Evolutionary conservation across 352 stramenopile species (phyloP), one percentile per base, ranked within the genome.

Genomic region (Thalassiosira pacifica): DNA sequence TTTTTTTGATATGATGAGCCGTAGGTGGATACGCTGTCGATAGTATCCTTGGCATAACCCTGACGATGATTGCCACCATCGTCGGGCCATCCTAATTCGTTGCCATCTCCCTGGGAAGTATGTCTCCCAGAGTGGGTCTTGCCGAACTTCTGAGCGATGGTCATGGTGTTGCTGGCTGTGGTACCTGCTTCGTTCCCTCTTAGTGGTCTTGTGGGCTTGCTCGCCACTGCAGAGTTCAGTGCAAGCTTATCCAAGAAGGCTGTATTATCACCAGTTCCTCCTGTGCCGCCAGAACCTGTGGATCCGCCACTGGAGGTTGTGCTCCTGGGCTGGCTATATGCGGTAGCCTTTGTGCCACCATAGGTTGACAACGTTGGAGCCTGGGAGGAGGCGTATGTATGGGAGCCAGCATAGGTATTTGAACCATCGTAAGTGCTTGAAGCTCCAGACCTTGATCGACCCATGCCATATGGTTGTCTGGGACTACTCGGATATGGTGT

Each of bases 181-280:
- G 34, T 10, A 42, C 4, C 10, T 42, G 34, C 34, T 42, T 42
- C 45, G 27, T 48, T 67, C 52, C 70, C 76, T 42, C 68, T 81
- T 57, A 45, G 78, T 48, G 76, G 64, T 53, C 45, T 70, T 11
- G n/a, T 67, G 67, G 66, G 29, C 53, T 87, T 82, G 48, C 61
- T 85, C 1, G 86, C 84, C 26, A 93, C 78, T 19, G 87, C 79
- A 45, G 88, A 86, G 75, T 91, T 90, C 66, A 92, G 83, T 22
- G 90, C 84, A 76, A 94, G 79, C 1, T 75, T 78, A 68, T 93
- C 89, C 0, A 94, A 78, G 73, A 90, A 94, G 4, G 85, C 85
- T 4, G 86, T 90, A 55, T 93, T 93, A 37, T 88, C 79, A 22
- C 84, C 88, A 68, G 34, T n/a, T n/a, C 83, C 88, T 27, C 40